Conservation (phyloP, 495 filamentous ascomycete genomes). For the Parmelia sp. region DNA sequence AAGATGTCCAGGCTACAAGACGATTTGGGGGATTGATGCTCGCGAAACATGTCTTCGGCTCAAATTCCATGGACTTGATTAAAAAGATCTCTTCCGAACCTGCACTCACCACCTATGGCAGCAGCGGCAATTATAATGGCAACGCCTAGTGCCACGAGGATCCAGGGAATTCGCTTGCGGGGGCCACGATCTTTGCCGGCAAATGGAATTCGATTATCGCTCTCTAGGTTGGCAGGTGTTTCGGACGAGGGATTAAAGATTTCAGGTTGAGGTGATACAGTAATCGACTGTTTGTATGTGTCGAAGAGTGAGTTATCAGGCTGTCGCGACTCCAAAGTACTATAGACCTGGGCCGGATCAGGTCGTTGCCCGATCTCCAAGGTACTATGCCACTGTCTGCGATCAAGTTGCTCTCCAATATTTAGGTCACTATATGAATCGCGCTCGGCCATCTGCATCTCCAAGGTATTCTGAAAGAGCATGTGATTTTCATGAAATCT, state of each 20-base stretch:
- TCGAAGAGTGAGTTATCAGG: neutral
- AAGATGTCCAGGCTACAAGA: too few relatives aligned
- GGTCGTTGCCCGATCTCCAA: neutral
- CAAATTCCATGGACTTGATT: too few relatives aligned
- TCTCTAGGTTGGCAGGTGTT: neutral
- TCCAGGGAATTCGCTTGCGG: neutral
- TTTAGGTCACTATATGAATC: neutral
- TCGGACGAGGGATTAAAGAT: neutral
- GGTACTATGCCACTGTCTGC: neutral
- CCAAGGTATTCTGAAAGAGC: neutral
- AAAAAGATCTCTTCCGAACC: too few relatives aligned
- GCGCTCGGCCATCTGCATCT: neutral
- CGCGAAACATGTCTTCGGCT: too few relatives aligned
- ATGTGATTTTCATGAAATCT: neutral
- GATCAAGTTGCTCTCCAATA: neutral
- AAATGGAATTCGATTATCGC: neutral
- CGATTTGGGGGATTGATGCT: too few relatives aligned
- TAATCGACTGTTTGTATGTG: neutral
- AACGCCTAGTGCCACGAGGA: neutral
- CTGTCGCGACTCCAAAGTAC: slow-evolving; percentile 1
- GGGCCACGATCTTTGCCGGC: neutral
- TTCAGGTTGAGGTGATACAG: neutral
- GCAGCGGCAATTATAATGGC: neutral
- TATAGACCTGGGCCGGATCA: neutral
- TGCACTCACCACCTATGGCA: neutral